Conservation (phyloP, 495 filamentous ascomycete species). For the Aspergillus panamensis region DNA sequence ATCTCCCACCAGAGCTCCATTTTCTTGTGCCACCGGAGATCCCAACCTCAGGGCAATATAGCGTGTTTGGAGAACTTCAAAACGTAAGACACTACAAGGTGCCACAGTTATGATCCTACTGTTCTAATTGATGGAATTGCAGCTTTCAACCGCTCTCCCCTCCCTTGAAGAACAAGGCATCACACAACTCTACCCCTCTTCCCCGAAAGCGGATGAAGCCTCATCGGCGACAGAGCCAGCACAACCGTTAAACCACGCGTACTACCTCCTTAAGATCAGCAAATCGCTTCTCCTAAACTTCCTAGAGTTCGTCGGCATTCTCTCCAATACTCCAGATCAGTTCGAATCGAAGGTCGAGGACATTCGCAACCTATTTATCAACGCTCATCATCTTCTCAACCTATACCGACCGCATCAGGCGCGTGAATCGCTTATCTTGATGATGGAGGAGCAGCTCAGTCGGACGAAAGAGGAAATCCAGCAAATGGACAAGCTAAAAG, state of each 20-base stretch:
- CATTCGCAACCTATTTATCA: slow-evolving; percentile 74
- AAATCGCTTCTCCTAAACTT: slow-evolving; percentile 84
- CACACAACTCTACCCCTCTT: slow-evolving; percentile 62
- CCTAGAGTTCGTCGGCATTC: slow-evolving; percentile 69
- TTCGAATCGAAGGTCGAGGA: slow-evolving; percentile 66
- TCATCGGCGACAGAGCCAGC: slow-evolving; percentile 28
- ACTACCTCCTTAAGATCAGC: slow-evolving; percentile 72
- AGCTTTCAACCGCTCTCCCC: slow-evolving; percentile 60
- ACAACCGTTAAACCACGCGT: slow-evolving; percentile 60
- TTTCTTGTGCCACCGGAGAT: slow-evolving; percentile 77
- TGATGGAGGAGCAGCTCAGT: slow-evolving; percentile 89
- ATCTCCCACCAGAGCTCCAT: slow-evolving; percentile 68
- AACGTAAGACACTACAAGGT: slow-evolving; percentile 39
- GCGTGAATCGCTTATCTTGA: slow-evolving; percentile 78
- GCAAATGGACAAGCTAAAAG: slow-evolving; percentile 66
- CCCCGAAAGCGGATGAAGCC: slow-evolving; percentile 38
- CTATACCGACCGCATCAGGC: slow-evolving; percentile 96
- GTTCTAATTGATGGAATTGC: not conserved
- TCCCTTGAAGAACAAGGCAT: slow-evolving; percentile 66
- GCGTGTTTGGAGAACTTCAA: slow-evolving; percentile 67
- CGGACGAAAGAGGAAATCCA: slow-evolving; percentile 72
- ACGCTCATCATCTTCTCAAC: slow-evolving; percentile 88
- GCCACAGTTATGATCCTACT: not conserved
- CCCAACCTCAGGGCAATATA: slow-evolving; percentile 66
- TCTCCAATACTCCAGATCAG: slow-evolving; percentile 59